phyloP scores from a whole-genome alignment of 352 stramenopile species.

The Globisporangium yorkense region DNA sequence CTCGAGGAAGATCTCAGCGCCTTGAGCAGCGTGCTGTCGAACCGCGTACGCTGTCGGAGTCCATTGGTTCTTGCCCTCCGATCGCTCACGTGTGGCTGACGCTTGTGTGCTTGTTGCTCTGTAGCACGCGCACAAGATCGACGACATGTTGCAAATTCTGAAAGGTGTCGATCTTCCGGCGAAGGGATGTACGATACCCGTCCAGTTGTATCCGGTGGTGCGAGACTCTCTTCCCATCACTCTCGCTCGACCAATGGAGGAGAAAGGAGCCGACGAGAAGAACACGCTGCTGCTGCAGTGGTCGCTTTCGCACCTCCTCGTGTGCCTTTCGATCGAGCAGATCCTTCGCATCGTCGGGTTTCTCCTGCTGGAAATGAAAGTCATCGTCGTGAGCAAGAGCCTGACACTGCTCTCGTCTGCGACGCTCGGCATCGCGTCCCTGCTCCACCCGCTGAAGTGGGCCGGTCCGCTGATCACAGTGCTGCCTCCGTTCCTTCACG shows the following conservation, averaged over 20 bases:
- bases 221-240: constrained; percentile 8
- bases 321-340: constrained; percentile 27
- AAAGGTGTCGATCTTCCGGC: constrained; percentile 16
- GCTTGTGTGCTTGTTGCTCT: background rate
- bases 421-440: constrained; percentile 31
- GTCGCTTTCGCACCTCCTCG: constrained; percentile 31
- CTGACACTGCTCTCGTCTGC: constrained; percentile 34
- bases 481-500: constrained; percentile 36
- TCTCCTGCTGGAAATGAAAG: constrained; percentile 45
- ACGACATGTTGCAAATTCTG: constrained; percentile 23
- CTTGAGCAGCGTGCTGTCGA: constrained; percentile 32
- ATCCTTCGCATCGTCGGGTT: constrained; percentile 37
- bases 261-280: constrained; percentile 32
- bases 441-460: constrained; percentile 44
- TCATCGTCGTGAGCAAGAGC: constrained; percentile 43
- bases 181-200: constrained; percentile 11
- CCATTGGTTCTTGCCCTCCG: background rate
- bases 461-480: constrained; percentile 46
- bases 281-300: constrained; percentile 36
- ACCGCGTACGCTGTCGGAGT: constrained; percentile 21
- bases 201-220: constrained; percentile 17
- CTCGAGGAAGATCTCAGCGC: constrained; percentile 4
- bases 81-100: background rate
- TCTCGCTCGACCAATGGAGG: constrained; percentile 24
- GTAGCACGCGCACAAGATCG: constrained; percentile 36